Conservation (phyloP, 106 monocot genomes). For the Dioscorea dumetorum region DNA sequence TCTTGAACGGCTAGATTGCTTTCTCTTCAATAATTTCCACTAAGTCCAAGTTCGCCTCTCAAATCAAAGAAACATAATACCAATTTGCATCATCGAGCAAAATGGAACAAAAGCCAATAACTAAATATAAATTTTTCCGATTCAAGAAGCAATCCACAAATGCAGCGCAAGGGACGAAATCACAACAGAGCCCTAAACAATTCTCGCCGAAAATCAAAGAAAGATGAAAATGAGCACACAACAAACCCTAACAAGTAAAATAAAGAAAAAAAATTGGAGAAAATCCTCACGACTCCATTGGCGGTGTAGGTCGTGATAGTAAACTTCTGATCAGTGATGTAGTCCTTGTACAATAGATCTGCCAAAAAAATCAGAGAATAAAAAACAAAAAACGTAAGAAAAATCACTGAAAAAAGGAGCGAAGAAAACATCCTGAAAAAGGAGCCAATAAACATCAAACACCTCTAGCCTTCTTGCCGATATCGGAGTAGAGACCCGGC, state of each 20-base stretch:
- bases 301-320: conserved; percentile 51
- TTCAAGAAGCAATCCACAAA: no score
- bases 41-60: no score
- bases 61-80: no score
- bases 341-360: conserved; percentile 84
- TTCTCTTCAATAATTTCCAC: no score
- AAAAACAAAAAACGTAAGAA: not conserved
- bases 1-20: no score
- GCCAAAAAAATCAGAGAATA: conserved; percentile 7
- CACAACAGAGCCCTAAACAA: no score
- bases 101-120: no score
- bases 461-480: conserved; percentile 58
- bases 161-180: no score
- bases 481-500: conserved; percentile 42
- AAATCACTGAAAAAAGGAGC: not conserved
- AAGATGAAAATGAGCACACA: no score
- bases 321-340: conserved; percentile 74
- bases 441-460: not conserved
- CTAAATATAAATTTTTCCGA: no score
- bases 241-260: conserved; percentile 4
- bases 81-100: no score
- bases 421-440: not conserved
- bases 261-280: conserved; percentile 2
- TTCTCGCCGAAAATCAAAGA: no score
- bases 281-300: conserved; percentile 61